These are phyloP conservation scores for Fusarium fujikuroi DNA, from an alignment of 2,329 filamentous ascomycete species.

Conservation along the genomic window DNA sequence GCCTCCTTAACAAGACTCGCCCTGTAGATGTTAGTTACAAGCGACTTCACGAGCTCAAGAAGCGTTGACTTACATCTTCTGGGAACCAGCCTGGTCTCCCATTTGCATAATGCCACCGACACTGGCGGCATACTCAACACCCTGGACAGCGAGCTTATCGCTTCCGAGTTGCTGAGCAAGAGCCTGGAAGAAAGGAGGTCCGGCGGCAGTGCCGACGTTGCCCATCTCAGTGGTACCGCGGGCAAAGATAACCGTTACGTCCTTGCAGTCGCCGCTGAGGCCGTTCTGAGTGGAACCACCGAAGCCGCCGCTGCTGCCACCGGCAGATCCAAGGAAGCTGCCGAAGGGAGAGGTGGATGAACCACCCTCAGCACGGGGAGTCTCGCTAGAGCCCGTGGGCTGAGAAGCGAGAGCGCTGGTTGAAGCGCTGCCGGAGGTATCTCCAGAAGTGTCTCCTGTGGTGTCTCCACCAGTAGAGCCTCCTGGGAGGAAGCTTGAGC, in stretches of 20 bases:
- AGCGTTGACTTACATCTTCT: constrained; percentile 56
- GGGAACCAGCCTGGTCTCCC: constrained; percentile 56
- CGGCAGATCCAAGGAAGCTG: neutral
- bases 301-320: constrained; percentile 9
- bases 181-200: constrained; percentile 61
- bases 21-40: constrained; percentile 17
- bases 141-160: constrained; percentile 61
- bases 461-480: neutral
- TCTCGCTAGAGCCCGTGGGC: neutral
- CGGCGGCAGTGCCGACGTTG: constrained; percentile 61
- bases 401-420: neutral
- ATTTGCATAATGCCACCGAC: constrained; percentile 57
- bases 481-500: neutral
- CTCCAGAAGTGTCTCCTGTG: neutral
- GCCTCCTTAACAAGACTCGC: constrained; percentile 46
- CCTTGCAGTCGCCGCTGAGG: constrained; percentile 41
- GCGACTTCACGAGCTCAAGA: neutral
- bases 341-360: neutral
- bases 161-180: constrained; percentile 55
- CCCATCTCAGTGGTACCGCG: constrained; percentile 64
- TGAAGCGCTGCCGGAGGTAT: neutral
- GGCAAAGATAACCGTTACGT: constrained; percentile 65
- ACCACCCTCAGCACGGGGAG: neutral
- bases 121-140: constrained; percentile 62
- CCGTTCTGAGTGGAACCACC: constrained; percentile 39